Base-by-base conservation (phyloP, 345 rosid genomes). In the Noccaea bulbosa region DNA sequence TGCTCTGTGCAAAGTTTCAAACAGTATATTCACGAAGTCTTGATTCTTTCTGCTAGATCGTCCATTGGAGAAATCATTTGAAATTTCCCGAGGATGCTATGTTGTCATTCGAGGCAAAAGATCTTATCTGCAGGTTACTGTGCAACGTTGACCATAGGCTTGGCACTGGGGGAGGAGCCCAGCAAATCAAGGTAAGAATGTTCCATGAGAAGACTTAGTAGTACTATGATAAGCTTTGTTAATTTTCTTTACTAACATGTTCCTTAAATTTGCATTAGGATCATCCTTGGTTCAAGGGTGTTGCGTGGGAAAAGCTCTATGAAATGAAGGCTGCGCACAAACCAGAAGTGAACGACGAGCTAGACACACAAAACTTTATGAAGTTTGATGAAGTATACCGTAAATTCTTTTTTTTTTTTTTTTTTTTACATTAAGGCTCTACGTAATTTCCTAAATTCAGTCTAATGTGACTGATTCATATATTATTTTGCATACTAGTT, bases 351-450 rank as follows among this genome's bases (percentile, higher is more conserved):
- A 90, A 84, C 49, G 93, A 87, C 53, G 98, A 92, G 81, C 86
- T 92, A 55, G 98, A 92, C 77, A 92, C 98, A 39, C 96, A 84
- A 75, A 93, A 93, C 76, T 93, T 93, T 68, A 90, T 93, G 96
- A 93, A 93, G 83, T 93, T 90, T 76, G 98, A 93, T 77, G 98
- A 90, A 81, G 98, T 93, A 88, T 69, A 58, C 58, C 54, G 24
- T 64, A 40, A 62, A 48, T 24, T 73, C 69, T 44, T 70, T 35
- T 41, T 50, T 55, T 49, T 70, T 35, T 41, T 50, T 55, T 49
- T 39, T 11, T 27, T 75, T 32, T 57, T 69, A 47, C 62, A 24
- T 46, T 6, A 50, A 39, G 45, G 15, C 16, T 66, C 34, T 11
- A 14, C 44, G 43, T 46, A 17, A 49, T 47, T 46, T 47, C 37